Percentiles rank a stretch among this genome's conserved stretches.
phyloP scores from a whole-genome alignment of 2,329 filamentous ascomycete species.

The Ceratocystis lukuohia region DNA sequence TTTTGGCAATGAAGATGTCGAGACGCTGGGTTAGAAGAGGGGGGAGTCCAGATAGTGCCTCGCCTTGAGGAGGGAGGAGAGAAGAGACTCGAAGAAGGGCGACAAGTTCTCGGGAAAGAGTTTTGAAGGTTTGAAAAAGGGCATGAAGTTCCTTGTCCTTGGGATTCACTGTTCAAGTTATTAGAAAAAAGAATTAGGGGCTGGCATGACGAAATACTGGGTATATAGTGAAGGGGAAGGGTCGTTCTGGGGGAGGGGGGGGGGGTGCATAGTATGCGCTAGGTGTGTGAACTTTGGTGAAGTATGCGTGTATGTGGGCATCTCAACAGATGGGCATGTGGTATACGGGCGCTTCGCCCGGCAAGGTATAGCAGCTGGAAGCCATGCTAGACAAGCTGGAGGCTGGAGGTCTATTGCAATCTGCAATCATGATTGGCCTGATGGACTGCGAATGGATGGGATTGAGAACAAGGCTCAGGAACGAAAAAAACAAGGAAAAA shows the following conservation, averaged over 20 bases:
- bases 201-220: conserved; percentile 7
- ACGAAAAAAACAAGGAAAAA: conserved; percentile 10
- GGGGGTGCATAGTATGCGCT: background rate
- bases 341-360: background rate
- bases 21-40: conserved; percentile 76
- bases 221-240: conserved; percentile 7
- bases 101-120: conserved; percentile 73
- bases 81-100: conserved; percentile 73
- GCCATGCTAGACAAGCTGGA: background rate
- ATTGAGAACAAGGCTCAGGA: conserved; percentile 11
- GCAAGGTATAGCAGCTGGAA: conserved; percentile 6
- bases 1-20: conserved; percentile 74
- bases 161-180: conserved; percentile 19
- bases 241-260: background rate
- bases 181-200: conserved; percentile 9
- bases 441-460: conserved; percentile 23
- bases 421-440: conserved; percentile 3
- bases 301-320: too few species aligned
- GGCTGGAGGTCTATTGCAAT: conserved; percentile 4
- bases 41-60: conserved; percentile 52
- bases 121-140: conserved; percentile 68
- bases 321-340: background rate
- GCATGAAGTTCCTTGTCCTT: conserved; percentile 50
- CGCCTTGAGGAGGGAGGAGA: conserved; percentile 60
- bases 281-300: conserved; percentile 5